phyloP scores from a whole-genome alignment of 2,329 filamentous ascomycete genomes.

The Cladosporium colombiae region DNA sequence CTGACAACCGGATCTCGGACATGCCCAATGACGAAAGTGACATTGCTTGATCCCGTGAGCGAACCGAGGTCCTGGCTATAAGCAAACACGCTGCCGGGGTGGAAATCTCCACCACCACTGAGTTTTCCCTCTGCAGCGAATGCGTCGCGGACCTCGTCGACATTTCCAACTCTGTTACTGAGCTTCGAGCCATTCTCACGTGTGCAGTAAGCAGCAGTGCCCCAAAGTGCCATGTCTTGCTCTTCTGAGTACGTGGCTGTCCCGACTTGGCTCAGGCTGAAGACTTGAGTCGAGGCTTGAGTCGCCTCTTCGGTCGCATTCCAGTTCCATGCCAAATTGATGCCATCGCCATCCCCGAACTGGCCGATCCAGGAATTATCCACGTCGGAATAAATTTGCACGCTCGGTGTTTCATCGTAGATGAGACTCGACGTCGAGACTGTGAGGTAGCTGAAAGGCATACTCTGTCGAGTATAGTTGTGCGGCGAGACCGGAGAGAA shows the following conservation, averaged over 20 bases:
- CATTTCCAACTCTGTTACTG: slow-evolving; percentile 37
- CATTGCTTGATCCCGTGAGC: slow-evolving; percentile 33
- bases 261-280: slow-evolving; percentile 38
- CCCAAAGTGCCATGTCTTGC: slow-evolving; percentile 47
- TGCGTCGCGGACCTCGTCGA: slow-evolving; percentile 32
- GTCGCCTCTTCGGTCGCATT: not conserved
- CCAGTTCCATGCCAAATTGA: slow-evolving; percentile 25
- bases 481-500: slow-evolving; percentile 48
- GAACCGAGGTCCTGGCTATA: slow-evolving; percentile 44
- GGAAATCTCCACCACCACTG: slow-evolving; percentile 30
- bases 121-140: slow-evolving; percentile 40
- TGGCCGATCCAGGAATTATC: slow-evolving; percentile 48
- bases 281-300: slow-evolving; percentile 34
- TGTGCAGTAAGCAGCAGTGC: slow-evolving; percentile 44
- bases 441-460: slow-evolving; percentile 49
- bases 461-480: slow-evolving; percentile 46
- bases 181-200: slow-evolving; percentile 32
- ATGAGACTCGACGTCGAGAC: slow-evolving; percentile 35
- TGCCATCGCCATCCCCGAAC: slow-evolving; percentile 21
- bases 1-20: slow-evolving; percentile 44
- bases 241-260: slow-evolving; percentile 39
- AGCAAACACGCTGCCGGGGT: slow-evolving; percentile 37
- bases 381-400: slow-evolving; percentile 48
- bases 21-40: slow-evolving; percentile 47
- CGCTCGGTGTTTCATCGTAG: slow-evolving; percentile 26